These are phyloP conservation scores for Leccinellum rugosiceps DNA, from an alignment of 768 basidiomycete species.

Conservation along the genomic window DNA sequence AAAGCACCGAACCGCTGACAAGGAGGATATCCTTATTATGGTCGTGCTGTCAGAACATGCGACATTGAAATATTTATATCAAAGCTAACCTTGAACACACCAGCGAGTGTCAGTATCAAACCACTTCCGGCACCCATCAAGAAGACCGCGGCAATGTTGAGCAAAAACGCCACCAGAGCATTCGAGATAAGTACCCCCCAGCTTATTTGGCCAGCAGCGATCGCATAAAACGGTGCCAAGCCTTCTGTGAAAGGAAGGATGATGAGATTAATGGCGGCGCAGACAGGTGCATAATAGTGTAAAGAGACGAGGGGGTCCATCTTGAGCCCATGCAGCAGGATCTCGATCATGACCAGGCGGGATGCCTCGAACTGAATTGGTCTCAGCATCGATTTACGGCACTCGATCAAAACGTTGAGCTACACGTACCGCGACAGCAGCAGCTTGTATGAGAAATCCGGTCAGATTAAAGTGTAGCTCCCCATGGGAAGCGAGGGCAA, in stretches of 20 bases:
- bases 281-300: slow-evolving; percentile 96
- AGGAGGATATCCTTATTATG: slow-evolving; percentile 80
- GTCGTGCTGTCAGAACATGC: slow-evolving; percentile 9
- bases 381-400: not conserved
- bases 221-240: slow-evolving; percentile 75
- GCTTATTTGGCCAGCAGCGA: slow-evolving; percentile 52
- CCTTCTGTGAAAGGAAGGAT: slow-evolving; percentile 94
- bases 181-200: slow-evolving; percentile 76
- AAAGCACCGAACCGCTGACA: slow-evolving; percentile 83
- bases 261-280: slow-evolving; percentile 82
- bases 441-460: slow-evolving; percentile 85
- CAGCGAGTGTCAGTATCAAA: slow-evolving; percentile 87
- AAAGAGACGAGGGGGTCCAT: slow-evolving; percentile 97
- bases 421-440: slow-evolving; percentile 67
- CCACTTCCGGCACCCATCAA: slow-evolving; percentile 87
- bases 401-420: not conserved
- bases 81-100: slow-evolving; percentile 77
- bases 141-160: slow-evolving; percentile 94
- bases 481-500: slow-evolving; percentile 85
- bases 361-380: slow-evolving; percentile 78
- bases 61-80: not conserved
- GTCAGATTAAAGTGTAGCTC: slow-evolving; percentile 82
- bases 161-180: slow-evolving; percentile 80
- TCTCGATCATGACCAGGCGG: slow-evolving; percentile 93
- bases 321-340: slow-evolving; percentile 90